Base-by-base conservation (phyloP, 1,284 basidiomycete species). In the Ustilago sp. region DNA sequence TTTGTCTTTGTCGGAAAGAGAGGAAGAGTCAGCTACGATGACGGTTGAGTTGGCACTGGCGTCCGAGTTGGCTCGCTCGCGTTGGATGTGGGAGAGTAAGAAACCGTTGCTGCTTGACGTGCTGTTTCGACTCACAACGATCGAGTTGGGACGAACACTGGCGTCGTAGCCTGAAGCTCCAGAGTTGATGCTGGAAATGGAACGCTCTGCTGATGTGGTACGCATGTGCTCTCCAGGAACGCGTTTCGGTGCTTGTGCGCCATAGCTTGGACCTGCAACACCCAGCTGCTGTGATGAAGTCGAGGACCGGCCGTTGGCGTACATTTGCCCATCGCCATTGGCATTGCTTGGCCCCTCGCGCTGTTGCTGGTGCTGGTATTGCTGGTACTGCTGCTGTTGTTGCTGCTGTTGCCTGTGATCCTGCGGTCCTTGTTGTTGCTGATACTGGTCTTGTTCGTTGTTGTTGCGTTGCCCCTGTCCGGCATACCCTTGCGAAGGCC, bases 81-180 rank as follows among this genome's bases (percentile, higher is more conserved):
- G 68, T 65, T 81, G 80, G 3, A 83, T 68, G 41, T 81, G 78
- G 23, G 80, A 83, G 8, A 80, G 81, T 3, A 81, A 62, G 69
- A 81, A 81, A 11, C 74, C 72, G 39, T 62, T 71, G 61, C 68
- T 72, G 64, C 74, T 74, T 35, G 65, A 60, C 1, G 59, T 70
- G 56, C 77, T 79, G 63, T 70, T 73, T 39, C 73, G 60, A 55
- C 64, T 70, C 64, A 73, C 67, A 19, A 36, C 56, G 32, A 61
- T 55, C 23, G 69, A 73, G 28, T 52, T 63, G n/a, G 65, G 64
- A n/a, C 64, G 60, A 35, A 52, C 62, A 19, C 31, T 59, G 39
- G 61, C 55, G n/a, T 73, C 67, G 48, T 64, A 60, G 39, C 47
- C 36, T 12, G 66, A 57, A 41, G 60, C 31, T 48, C 39, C 58